phyloP scores from a whole-genome alignment of 2,329 filamentous ascomycete species.

The Colletotrichum spinosum region DNA sequence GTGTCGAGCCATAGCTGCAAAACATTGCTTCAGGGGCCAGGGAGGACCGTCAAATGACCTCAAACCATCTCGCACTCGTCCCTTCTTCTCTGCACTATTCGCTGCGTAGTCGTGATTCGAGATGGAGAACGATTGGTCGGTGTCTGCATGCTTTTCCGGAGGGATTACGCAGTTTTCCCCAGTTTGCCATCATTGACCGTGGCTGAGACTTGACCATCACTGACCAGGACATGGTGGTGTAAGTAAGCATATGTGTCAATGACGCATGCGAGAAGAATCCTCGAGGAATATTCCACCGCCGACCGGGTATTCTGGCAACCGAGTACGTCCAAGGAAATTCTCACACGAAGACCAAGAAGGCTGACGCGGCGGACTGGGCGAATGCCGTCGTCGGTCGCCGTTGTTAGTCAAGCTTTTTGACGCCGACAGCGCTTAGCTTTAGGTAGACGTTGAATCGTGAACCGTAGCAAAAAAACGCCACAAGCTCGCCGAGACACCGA shows the following conservation, averaged over 20 bases:
- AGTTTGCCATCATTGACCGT: not conserved
- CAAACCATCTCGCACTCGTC: constrained; percentile 28
- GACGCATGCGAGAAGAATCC: not conserved
- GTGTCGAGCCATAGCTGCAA: constrained; percentile 17
- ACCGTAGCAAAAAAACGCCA: constrained; percentile 8
- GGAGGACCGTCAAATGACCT: constrained; percentile 25
- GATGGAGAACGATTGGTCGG: constrained; percentile 17
- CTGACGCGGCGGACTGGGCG: constrained; percentile 5
- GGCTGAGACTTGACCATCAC: constrained; percentile 3
- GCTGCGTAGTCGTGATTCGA: constrained; percentile 19
- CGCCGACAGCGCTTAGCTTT: constrained; percentile 3
- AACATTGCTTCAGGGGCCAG: constrained; percentile 3
- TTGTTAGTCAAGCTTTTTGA: constrained; percentile 6
- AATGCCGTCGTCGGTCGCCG: constrained; percentile 20
- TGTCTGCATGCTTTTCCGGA: too few species aligned
- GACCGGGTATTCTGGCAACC: constrained; percentile 14
- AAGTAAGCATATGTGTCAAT: constrained; percentile 6
- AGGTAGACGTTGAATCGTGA: not conserved
- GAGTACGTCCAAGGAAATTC: not conserved
- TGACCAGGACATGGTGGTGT: constrained; percentile 6
- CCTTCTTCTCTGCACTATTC: constrained; percentile 14
- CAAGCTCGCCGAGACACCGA: constrained; percentile 18
- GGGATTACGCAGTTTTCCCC: constrained; percentile 10
- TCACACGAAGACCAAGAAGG: constrained; percentile 4
- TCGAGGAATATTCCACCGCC: constrained; percentile 6